Evolutionary conservation across 306 rosid genomes (phyloP), one percentile per base, ranked within the genome.

Genomic region (Trifolium pratense): DNA sequence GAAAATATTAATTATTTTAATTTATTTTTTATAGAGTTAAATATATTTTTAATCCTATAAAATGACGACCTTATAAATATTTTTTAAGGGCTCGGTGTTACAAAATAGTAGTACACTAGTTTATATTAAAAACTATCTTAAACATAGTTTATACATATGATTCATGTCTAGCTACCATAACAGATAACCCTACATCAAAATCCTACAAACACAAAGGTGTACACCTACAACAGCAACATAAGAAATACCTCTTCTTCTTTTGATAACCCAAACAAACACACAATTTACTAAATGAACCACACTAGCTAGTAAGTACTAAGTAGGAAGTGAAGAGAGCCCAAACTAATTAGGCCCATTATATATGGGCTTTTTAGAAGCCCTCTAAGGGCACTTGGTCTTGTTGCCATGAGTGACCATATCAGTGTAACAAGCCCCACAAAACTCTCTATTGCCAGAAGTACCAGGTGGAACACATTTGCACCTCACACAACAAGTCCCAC

Each of bases 391-490:
- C 78, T 88, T 88, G 46, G 89, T 85, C 56, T 6, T 81, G 68
- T 88, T 88, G 57, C 79, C 83, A 17, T 88, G 92, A 52, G 92
- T 88, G 15, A 86, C 84, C 96, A 87, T 90, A 43, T 70, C 85
- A 15, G 90, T 86, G 40, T 90, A 90, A 71, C 96, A 90, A 15
- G 78, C 17, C 10, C 92, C 96, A 60, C 96, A 90, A 3, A 84
- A 39, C 34, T 90, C 96, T 20, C 96, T 84, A 15, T 90, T 90
- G 1, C 96, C 96, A 0, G 87, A 55, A 0, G 92, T 87, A 0
- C 96, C 96, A 1, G 92, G 92, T 13, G 96, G 92, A 12, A 90
- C 96, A 23, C 92, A 87, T 73, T 82, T 87, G 78, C 96, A 90
- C 55, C 89, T 84, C 40, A 75, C 75, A 32, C 92, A 90, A 45